Evolutionary conservation across 306 rosid genomes (phyloP), one percentile per base, ranked within the genome.

Genomic region (Glycine soja): DNA sequence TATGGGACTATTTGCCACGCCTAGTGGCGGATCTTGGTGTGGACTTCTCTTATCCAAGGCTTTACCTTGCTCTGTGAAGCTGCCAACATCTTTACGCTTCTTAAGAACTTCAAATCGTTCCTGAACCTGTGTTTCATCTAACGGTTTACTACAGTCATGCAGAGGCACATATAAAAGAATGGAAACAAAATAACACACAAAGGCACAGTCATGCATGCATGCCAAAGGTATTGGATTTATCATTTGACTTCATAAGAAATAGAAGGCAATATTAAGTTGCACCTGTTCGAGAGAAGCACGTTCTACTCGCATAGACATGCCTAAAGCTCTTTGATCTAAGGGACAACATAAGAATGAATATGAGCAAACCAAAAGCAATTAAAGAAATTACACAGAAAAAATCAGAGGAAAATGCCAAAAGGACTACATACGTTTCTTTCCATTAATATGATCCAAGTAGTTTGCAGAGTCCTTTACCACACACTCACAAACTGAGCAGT

Each of bases 401-500:
- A 54, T 63, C 47, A 74, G 75, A 69, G 68, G 46, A 77, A 36
- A 19, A 56, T 18, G 15, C 38, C 51, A n/a, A 56, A 72, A 75
- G 45, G 79, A 83, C 7, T 62, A 74, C 99, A 10, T 90, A 96
- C 99, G 99, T 87, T 96, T 96, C 88, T 96, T 96, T 81, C 99
- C 98, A 93, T 96, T 96, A 69, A 96, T 96, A 86, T 93, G 98
- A 92, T 96, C 99, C 88, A 96, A 87, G 89, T 88, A 96, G 85
- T 96, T 96, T 75, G 98, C 99, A 42, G 98, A 96, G 88, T 96
- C 98, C 87, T 93, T 96, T 30, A 96, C 99, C n/a, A 96, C 99
- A 77, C 99, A 96, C 74, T 96, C 97, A 81, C 99, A 96, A 81
- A 96, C 99, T 11, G 97, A 86, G 82, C 99, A 96, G 79, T 64